Base-by-base conservation (phyloP, 148 eudicot species). In the Vaccinium darrowii region DNA sequence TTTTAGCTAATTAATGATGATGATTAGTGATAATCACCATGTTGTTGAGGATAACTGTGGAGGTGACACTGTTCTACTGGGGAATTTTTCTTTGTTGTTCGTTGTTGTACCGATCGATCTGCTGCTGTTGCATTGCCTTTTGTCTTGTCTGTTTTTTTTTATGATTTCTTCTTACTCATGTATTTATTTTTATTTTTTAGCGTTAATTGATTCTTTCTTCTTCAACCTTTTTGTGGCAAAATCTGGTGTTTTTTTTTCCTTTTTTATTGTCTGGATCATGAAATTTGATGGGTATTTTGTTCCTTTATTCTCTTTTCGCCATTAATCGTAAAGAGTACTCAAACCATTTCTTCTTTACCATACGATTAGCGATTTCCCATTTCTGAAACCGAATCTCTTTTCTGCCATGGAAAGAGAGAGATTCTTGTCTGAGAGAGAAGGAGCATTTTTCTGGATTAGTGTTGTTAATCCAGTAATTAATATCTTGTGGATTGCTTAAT, bases 1-100 rank as follows among this genome's bases (percentile, higher is more conserved):
- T 23, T 58, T 80, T 57, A 79, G 50, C 62, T 33, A 80, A 80
- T 80, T 43, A 80, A 80, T 80, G 83, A 60, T 39, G 62, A 72
- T 80, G 54, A 58, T 62, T 4, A 80, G 69, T 80, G 72, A 36
- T 43, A 11, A 58, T 62, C 71, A 80, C 21, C 1, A n/a, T 65
- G 71, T 65, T 62, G 53, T 62, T 36, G 83, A 80, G 47, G 83
- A 60, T 25, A 60, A 80, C 83, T 57, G n/a, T 36, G 51, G 82
- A 56, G 69, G 25, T 36, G 19, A 21, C 8, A 58, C 71, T 39
- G 65, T 33, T 54, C 49, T 23, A 5, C 33, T 16, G 82, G 71
- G 39, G 19, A 80, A 27, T 72, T 72, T 72, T 39, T 72, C 67
- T 39, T 56, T 58, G 49, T 58, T 60, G 52, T 80, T 60, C 65